Percentiles rank a stretch among this genome's conserved stretches.
phyloP scores from a whole-genome alignment of 192 early-diverging fungal genomes.

The Linderina pennispora region DNA sequence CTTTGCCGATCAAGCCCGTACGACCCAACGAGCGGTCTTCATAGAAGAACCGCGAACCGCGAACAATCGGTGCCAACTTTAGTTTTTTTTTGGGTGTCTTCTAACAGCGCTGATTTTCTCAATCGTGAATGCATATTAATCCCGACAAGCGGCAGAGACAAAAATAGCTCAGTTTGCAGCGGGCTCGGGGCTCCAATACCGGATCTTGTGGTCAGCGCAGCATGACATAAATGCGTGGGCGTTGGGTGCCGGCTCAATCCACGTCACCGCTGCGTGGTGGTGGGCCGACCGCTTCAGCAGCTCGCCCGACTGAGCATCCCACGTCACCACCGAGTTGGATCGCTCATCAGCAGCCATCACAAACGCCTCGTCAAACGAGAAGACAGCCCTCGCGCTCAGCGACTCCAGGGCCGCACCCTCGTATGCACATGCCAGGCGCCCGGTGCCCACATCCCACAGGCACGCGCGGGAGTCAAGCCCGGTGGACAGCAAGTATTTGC shows the following conservation, averaged over 20 bases:
- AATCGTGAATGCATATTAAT: neutral
- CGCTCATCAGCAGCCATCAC: slow-evolving; percentile 67
- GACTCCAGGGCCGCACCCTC: slow-evolving; percentile 51
- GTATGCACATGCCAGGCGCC: slow-evolving; percentile 65
- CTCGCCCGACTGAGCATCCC: slow-evolving; percentile 64
- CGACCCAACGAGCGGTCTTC: no score
- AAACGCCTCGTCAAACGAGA: slow-evolving; percentile 65
- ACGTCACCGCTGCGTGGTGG: slow-evolving; percentile 22
- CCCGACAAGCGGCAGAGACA: neutral
- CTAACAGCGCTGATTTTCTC: no score
- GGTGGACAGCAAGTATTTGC: slow-evolving; percentile 68
- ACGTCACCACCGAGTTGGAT: slow-evolving; percentile 55
- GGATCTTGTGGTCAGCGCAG: slow-evolving; percentile 13
- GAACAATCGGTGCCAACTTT: no score
- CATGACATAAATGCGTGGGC: slow-evolving; percentile 34
- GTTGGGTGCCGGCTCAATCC: slow-evolving; percentile 25
- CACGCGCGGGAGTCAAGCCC: slow-evolving; percentile 69
- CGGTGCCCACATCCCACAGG: slow-evolving; percentile 81
- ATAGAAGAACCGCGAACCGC: no score
- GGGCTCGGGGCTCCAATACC: neutral
- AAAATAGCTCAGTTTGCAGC: neutral
- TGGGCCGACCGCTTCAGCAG: slow-evolving; percentile 39
- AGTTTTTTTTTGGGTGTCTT: no score
- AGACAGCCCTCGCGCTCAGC: slow-evolving; percentile 40
- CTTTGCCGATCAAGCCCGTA: no score